Evolutionary conservation across 768 basidiomycete genomes (phyloP).

Genomic region (Trametes cubensis): DNA sequence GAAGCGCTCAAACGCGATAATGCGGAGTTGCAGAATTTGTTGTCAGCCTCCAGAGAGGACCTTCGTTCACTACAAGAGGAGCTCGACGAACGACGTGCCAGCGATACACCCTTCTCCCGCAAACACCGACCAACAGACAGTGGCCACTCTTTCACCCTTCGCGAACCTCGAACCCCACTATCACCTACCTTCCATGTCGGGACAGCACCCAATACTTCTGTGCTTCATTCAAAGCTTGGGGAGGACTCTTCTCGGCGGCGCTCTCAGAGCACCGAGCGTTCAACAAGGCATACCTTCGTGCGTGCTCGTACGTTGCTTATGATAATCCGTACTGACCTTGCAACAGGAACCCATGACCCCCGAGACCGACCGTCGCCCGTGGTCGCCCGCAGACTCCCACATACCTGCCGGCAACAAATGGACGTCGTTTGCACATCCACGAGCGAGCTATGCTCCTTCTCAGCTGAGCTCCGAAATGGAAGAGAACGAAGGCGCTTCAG

Average conservation of each 20-base stretch:
- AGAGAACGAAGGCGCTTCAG: conserved; percentile 36
- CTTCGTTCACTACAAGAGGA: conserved; percentile 69
- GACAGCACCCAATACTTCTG: conserved; percentile 27
- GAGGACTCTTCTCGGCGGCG: conserved; percentile 31
- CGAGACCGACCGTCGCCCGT: conserved; percentile 44
- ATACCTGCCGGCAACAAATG: conserved; percentile 32
- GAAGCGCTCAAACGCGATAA: conserved; percentile 82
- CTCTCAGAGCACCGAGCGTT: conserved; percentile 40
- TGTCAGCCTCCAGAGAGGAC: conserved; percentile 80
- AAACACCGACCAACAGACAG: conserved; percentile 28
- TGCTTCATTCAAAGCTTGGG: conserved; percentile 26
- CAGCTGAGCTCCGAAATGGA: conserved; percentile 46
- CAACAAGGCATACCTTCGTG: conserved; percentile 37
- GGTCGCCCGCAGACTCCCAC: conserved; percentile 45
- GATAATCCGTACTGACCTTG: conserved; percentile 12
- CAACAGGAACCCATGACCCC: conserved; percentile 49
- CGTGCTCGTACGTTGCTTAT: conserved; percentile 20
- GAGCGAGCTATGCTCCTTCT: conserved; percentile 23
- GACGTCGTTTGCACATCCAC: conserved; percentile 31
- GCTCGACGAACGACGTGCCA: conserved; percentile 69
- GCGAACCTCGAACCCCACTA: conserved; percentile 20
- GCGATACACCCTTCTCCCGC: conserved; percentile 28
- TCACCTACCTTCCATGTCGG: conserved; percentile 32
- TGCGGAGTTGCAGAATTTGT: conserved; percentile 71
- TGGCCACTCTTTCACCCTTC: conserved; percentile 20